Conservation (phyloP, 768 basidiomycete species). For the Amanita rubescens region DNA sequence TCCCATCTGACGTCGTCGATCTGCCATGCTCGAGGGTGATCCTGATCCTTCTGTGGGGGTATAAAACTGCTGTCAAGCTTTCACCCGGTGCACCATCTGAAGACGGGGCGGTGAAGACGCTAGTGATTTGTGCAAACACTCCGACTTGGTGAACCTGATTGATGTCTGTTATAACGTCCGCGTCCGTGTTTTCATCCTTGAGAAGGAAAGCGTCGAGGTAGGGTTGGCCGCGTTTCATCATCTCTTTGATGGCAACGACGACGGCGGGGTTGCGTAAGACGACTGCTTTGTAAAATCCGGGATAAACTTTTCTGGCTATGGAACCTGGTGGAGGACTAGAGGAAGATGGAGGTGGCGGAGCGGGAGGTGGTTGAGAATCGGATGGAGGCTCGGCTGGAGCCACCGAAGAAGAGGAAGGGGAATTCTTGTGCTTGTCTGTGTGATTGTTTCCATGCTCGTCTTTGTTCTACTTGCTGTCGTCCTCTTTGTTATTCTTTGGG, state of each 20-base stretch:
- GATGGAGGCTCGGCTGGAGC: slow-evolving; percentile 1
- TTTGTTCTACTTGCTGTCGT: neutral
- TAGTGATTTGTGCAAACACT: slow-evolving; percentile 96
- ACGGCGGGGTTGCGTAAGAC: slow-evolving; percentile 88
- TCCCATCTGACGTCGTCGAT: no score
- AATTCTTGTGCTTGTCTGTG: neutral
- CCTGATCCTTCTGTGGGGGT: slow-evolving; percentile 80
- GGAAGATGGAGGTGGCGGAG: slow-evolving; percentile 10
- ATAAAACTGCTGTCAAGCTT: slow-evolving; percentile 89
- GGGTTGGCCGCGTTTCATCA: slow-evolving; percentile 94
- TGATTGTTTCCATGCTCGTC: neutral
- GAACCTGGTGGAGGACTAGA: slow-evolving; percentile 27
- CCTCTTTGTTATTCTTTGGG: neutral
- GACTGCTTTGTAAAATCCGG: slow-evolving; percentile 97
- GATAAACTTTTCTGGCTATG: slow-evolving; percentile 84
- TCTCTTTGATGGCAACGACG: slow-evolving; percentile 89
- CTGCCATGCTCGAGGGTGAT: no score
- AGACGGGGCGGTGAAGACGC: slow-evolving; percentile 38
- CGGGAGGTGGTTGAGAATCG: slow-evolving; percentile 6
- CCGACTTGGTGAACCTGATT: slow-evolving; percentile 89
- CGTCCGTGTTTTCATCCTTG: slow-evolving; percentile 89
- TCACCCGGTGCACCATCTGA: slow-evolving; percentile 58
- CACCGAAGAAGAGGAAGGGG: slow-evolving; percentile 1
- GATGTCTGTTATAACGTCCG: slow-evolving; percentile 84
- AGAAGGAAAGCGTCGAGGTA: slow-evolving; percentile 96